Conservation (phyloP, 2,329 filamentous ascomycete species). For the Beauveria sp. region DNA sequence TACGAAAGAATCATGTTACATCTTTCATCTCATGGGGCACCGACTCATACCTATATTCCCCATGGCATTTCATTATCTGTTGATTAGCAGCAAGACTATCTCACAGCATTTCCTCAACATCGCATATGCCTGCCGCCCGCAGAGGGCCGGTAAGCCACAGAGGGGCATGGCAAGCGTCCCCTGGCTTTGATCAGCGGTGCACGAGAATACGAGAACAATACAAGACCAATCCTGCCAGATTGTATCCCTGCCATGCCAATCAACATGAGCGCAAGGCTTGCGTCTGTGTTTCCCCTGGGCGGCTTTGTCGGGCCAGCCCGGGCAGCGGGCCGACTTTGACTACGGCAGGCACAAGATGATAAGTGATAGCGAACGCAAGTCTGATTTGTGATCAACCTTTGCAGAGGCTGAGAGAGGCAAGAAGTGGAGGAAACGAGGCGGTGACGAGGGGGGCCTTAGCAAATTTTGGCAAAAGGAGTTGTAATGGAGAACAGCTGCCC, state of each 20-base stretch:
- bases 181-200: background rate
- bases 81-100: too few species aligned
- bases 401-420: background rate
- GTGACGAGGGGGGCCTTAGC: background rate
- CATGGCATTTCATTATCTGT: too few species aligned
- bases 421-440: background rate
- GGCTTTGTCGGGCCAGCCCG: slow-evolving; percentile 1
- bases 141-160: slow-evolving; percentile 2
- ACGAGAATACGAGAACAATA: background rate
- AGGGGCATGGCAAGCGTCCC: background rate
- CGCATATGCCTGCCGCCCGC: background rate
- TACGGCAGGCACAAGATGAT: background rate
- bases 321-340: background rate
- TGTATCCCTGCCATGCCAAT: too few species aligned
- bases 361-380: background rate
- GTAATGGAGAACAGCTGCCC: background rate
- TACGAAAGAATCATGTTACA: too few species aligned
- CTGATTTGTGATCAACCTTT: background rate
- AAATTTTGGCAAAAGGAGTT: background rate
- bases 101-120: too few species aligned
- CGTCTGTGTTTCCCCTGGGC: background rate
- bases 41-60: too few species aligned
- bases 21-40: too few species aligned
- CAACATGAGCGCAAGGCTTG: background rate
- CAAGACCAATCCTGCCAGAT: too few species aligned